A percentile compares a stretch with the other conserved stretches of the same genome.
Conservation (phyloP, 2,329 filamentous ascomycete genomes). For the Hypoxylon sp. region DNA sequence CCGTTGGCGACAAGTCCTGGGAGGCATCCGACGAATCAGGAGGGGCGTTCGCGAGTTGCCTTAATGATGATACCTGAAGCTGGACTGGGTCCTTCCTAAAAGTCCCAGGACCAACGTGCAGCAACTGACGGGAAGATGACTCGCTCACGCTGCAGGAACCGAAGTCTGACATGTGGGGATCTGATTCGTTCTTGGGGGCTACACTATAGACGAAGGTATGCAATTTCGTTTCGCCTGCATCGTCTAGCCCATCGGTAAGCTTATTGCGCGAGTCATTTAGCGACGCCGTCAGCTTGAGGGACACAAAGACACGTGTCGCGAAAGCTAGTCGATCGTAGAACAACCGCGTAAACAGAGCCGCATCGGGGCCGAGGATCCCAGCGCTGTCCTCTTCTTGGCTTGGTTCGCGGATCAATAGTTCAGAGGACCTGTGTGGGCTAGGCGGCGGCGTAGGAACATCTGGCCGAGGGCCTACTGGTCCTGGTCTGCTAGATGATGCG, state of each 20-base stretch:
- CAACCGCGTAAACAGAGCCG: constrained; percentile 7
- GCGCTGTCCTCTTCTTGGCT: background rate
- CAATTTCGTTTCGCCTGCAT: constrained; percentile 31
- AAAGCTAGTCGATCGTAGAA: constrained; percentile 18
- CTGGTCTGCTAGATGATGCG: constrained; percentile 40
- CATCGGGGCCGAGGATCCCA: constrained; percentile 2
- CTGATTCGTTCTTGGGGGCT: constrained; percentile 26
- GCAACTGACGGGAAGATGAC: constrained; percentile 13
- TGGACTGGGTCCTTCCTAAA: constrained; percentile 16
- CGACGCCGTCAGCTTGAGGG: constrained; percentile 22
- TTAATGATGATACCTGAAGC: constrained; percentile 1
- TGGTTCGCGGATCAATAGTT: background rate
- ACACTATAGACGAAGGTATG: constrained; percentile 19
- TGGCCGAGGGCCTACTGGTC: constrained; percentile 48
- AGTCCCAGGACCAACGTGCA: constrained; percentile 10
- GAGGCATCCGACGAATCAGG: constrained; percentile 8
- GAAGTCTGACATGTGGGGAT: constrained; percentile 37
- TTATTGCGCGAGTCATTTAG: constrained; percentile 29
- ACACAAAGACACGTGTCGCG: constrained; percentile 2
- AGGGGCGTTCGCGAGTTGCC: background rate
- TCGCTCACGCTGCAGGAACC: constrained; percentile 30
- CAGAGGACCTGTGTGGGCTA: constrained; percentile 45
- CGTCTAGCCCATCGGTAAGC: constrained; percentile 37
- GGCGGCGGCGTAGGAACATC: constrained; percentile 52
- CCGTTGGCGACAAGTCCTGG: constrained; percentile 1